These are phyloP conservation scores for Clathrus columnatus DNA, from an alignment of 768 basidiomycete genomes.

Conservation along the genomic window DNA sequence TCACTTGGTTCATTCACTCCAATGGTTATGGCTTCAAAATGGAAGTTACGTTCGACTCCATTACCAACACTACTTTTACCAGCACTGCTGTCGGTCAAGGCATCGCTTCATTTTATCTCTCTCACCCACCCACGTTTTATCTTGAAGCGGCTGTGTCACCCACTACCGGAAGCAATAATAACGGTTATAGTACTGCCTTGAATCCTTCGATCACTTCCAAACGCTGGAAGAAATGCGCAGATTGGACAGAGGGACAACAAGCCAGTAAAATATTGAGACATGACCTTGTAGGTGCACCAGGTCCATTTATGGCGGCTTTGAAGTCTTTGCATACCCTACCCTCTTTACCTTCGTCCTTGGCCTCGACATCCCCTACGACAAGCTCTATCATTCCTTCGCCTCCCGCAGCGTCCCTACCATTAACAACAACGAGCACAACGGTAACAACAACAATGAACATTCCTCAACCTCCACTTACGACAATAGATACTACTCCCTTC, in stretches of 20 bases:
- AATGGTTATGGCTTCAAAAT: slow-evolving; percentile 74
- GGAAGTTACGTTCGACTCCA: slow-evolving; percentile 64
- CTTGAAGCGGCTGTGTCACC: slow-evolving; percentile 37
- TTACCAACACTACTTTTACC: slow-evolving; percentile 49
- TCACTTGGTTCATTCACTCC: slow-evolving; percentile 76
- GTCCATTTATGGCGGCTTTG: slow-evolving; percentile 49
- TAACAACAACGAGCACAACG: not conserved
- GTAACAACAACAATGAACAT: slow-evolving; percentile 24
- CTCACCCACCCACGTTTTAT: slow-evolving; percentile 61
- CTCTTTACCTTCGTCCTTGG: slow-evolving; percentile 4
- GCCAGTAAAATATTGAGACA: slow-evolving; percentile 58
- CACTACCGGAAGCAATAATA: not conserved
- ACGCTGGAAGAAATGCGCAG: slow-evolving; percentile 55
- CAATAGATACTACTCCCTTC: slow-evolving; percentile 14
- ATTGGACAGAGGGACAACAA: slow-evolving; percentile 73
- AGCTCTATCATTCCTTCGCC: slow-evolving; percentile 20
- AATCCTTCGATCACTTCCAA: slow-evolving; percentile 22
- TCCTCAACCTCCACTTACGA: slow-evolving; percentile 31
- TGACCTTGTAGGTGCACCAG: slow-evolving; percentile 53
- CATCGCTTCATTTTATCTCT: slow-evolving; percentile 54
- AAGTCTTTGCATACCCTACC: slow-evolving; percentile 28
- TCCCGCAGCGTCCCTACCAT: slow-evolving; percentile 22
- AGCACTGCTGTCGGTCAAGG: slow-evolving; percentile 44
- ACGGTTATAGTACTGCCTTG: slow-evolving; percentile 15
- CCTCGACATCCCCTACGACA: slow-evolving; percentile 16